Percentiles rank a stretch among this genome's conserved stretches.
Evolutionary conservation across 2,329 filamentous ascomycete species (phyloP).

Genomic region (Cladosporium sp.): DNA sequence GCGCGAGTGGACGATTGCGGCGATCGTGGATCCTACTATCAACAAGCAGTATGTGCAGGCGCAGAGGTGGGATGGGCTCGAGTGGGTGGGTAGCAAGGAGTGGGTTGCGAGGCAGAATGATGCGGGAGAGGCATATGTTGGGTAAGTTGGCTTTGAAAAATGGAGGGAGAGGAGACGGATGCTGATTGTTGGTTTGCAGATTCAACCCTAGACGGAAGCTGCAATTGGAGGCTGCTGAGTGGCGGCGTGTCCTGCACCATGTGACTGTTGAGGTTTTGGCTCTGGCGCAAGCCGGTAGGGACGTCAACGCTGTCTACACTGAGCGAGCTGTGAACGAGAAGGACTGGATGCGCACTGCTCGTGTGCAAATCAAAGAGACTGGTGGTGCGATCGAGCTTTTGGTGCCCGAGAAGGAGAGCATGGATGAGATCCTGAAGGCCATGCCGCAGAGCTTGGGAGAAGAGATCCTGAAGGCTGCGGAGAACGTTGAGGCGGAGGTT

Average conservation of each 20-base stretch:
- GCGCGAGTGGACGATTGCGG: slow-evolving; percentile 23
- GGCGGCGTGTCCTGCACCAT: slow-evolving; percentile 46
- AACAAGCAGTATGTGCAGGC: slow-evolving; percentile 43
- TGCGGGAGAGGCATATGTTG: slow-evolving; percentile 33
- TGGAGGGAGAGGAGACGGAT: not conserved
- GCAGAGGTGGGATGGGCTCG: slow-evolving; percentile 50
- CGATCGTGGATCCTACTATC: slow-evolving; percentile 19
- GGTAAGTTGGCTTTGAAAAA: slow-evolving; percentile 22
- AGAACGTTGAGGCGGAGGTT: not conserved
- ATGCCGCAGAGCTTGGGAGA: slow-evolving; percentile 9
- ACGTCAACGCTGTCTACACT: slow-evolving; percentile 31
- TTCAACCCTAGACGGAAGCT: slow-evolving; percentile 38
- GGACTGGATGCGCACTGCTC: slow-evolving; percentile 15
- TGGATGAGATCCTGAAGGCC: slow-evolving; percentile 10
- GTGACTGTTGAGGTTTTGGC: slow-evolving; percentile 55
- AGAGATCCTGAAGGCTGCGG: not conserved
- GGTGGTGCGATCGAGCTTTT: slow-evolving; percentile 9
- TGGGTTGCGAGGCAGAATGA: slow-evolving; percentile 36
- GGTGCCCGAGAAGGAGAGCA: not conserved
- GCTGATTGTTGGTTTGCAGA: slow-evolving; percentile 19
- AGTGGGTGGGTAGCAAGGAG: slow-evolving; percentile 50
- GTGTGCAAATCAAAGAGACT: slow-evolving; percentile 4
- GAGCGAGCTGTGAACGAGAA: slow-evolving; percentile 15
- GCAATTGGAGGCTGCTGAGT: slow-evolving; percentile 34
- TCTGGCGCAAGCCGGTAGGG: slow-evolving; percentile 41